These are phyloP conservation scores for Pythium sukuiense DNA, from an alignment of 352 stramenopile genomes.

Conservation along the genomic window DNA sequence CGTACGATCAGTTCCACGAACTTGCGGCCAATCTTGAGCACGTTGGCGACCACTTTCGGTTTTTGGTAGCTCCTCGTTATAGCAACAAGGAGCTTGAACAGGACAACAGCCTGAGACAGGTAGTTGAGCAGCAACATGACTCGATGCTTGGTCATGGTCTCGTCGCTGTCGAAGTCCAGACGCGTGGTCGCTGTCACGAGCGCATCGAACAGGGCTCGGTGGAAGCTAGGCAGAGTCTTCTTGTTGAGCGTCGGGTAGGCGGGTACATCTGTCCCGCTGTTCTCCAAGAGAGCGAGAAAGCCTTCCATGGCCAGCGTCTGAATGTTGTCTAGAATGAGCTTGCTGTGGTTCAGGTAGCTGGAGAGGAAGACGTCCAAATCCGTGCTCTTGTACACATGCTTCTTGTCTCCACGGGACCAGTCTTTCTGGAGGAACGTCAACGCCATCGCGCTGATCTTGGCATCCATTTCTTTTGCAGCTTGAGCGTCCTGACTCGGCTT, in stretches of 20 bases:
- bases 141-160: slow-evolving; percentile 12
- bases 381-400: slow-evolving; percentile 39
- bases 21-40: slow-evolving; percentile 52
- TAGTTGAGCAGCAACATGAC: slow-evolving; percentile 50
- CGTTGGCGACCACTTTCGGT: slow-evolving; percentile 40
- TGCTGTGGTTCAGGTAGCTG: slow-evolving; percentile 40
- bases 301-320: slow-evolving; percentile 47
- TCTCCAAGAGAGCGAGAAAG: slow-evolving; percentile 43
- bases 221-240: slow-evolving; percentile 48
- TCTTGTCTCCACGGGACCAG: slow-evolving; percentile 44
- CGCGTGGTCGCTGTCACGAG: slow-evolving; percentile 39
- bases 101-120: slow-evolving; percentile 45
- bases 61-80: slow-evolving; percentile 65
- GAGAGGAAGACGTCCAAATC: slow-evolving; percentile 42
- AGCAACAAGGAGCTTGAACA: slow-evolving; percentile 64
- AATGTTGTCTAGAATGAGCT: slow-evolving; percentile 45
- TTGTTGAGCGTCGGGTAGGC: slow-evolving; percentile 50
- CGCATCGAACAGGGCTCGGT: slow-evolving; percentile 49
- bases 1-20: slow-evolving; percentile 54
- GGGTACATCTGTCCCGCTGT: slow-evolving; percentile 21
- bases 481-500: slow-evolving; percentile 7
- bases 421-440: slow-evolving; percentile 41
- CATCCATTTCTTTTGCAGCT: slow-evolving; percentile 27
- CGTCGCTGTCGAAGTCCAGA: slow-evolving; percentile 33
- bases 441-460: slow-evolving; percentile 39